Base-by-base conservation (phyloP, 805 yeast genomes). In the Candida schatavii region DNA sequence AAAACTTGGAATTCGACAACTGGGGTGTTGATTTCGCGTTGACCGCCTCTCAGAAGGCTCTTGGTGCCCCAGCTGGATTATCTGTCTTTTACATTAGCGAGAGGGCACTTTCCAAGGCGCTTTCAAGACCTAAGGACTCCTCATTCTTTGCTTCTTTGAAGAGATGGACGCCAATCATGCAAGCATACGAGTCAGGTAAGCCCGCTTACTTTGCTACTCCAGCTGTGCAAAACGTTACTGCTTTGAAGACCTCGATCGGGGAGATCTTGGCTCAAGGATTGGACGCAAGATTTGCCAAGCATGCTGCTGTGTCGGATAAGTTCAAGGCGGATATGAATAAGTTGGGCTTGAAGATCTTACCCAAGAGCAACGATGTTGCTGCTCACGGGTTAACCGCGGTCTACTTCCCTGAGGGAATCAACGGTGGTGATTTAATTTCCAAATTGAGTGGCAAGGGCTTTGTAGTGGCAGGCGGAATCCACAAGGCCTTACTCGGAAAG, bases 141-240 rank as follows among this genome's bases (percentile, higher is more conserved):
- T 64, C 83, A 17, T 85, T 68, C 61, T 88, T 80, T 61, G 83
- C 89, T 35, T 81, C 85, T 34, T 70, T 91, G 56, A 75, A 81
- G 58, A 81, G 80, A 68, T 90, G 98, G 98, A 64, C 81, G 37
- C 97, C 97, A 31, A 77, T 90, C 58, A 81, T 90, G 89, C 68
- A 77, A 59, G 86, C 88, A 33, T 88, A 88, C 68, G 97, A 90
- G 71, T 62, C 77, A 37, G 90, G 90, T 37, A 72, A 75, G 49
- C 80, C 77, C 14, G 86, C 90, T 6, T 93, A 90, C 71, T 91
- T 88, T 59, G 96, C 97, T n/a, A 91, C 97, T 5, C 97, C 97
- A n/a, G 85, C 97, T 0, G 84, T 87, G 35, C 97, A 88, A 68
- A 75, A 85, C 46, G 71, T 91, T 46, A 85, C 85, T 56, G 90